phyloP scores from a whole-genome alignment of 352 stramenopile species.

The Pilasporangium apinafurcum region DNA sequence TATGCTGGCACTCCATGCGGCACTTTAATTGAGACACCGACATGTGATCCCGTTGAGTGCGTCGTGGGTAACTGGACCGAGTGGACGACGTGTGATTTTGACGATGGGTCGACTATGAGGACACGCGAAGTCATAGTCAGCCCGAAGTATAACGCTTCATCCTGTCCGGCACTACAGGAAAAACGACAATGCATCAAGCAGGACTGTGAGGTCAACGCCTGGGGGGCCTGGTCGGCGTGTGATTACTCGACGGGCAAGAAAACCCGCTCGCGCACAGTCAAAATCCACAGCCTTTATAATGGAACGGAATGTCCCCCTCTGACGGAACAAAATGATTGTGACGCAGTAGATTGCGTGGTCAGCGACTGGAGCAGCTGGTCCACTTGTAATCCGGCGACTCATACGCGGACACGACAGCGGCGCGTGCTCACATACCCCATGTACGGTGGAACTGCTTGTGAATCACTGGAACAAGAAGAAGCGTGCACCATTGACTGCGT shows the following conservation, averaged over 20 bases:
- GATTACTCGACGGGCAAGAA: conserved; percentile 21
- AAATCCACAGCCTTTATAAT: conserved; percentile 21
- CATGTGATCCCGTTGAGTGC: conserved; percentile 35
- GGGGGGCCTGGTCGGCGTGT: conserved; percentile 44
- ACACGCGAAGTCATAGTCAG: conserved; percentile 31
- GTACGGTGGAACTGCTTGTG: conserved; percentile 26
- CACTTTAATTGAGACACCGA: conserved; percentile 7
- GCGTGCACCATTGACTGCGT: conserved; percentile 43
- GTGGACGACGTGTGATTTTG: conserved; percentile 34
- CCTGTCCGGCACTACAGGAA: conserved; percentile 31
- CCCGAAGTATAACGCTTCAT: conserved; percentile 21
- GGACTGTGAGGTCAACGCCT: conserved; percentile 41
- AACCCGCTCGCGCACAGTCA: conserved; percentile 20
- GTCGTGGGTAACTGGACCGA: conserved; percentile 31
- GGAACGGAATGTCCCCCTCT: conserved; percentile 15
- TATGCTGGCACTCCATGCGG: conserved; percentile 16
- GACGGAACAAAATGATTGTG: conserved; percentile 15
- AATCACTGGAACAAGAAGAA: conserved; percentile 7
- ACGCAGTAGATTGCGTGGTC: conserved; percentile 34
- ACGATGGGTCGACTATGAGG: conserved; percentile 18
- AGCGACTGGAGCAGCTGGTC: conserved; percentile 47
- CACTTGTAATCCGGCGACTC: conserved; percentile 21
- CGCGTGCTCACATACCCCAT: conserved; percentile 17
- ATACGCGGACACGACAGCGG: conserved; percentile 22
- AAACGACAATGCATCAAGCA: conserved; percentile 25